Percentiles rank a stretch among this genome's conserved stretches.
phyloP scores from a whole-genome alignment of 768 basidiomycete species.

The Lactifluus hygrophoroides region DNA sequence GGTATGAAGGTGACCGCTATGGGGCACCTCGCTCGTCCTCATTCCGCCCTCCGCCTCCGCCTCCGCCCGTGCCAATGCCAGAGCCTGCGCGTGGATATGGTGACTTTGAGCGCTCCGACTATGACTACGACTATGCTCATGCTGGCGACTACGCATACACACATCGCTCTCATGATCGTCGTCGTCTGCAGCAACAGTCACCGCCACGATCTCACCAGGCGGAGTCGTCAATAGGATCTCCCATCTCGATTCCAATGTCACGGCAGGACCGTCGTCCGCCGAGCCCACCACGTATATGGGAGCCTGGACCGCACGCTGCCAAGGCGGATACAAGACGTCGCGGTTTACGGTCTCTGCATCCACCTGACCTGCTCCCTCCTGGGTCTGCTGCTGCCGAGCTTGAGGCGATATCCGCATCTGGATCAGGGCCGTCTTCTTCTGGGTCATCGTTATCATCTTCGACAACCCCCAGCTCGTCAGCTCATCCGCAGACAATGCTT shows the following conservation, averaged over 20 bases:
- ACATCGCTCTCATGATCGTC: not conserved
- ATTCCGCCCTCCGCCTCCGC: no score
- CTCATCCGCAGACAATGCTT: not conserved
- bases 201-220: not conserved
- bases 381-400: not conserved
- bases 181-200: not conserved
- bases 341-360: not conserved
- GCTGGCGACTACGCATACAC: not conserved
- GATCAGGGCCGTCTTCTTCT: no score
- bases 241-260: not conserved
- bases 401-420: not conserved
- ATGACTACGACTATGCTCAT: not conserved
- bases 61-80: not conserved
- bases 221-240: not conserved
- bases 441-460: not conserved
- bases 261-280: not conserved
- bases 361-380: not conserved
- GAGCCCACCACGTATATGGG: slow-evolving; percentile 9
- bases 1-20: not conserved
- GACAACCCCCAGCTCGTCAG: not conserved
- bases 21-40: no score
- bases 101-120: slow-evolving; percentile 1
- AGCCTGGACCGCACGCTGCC: slow-evolving; percentile 8
- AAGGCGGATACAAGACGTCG: not conserved
- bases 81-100: not conserved